Evolutionary conservation across 2,329 filamentous ascomycete species (phyloP).

Genomic region (Ophiostoma ips): DNA sequence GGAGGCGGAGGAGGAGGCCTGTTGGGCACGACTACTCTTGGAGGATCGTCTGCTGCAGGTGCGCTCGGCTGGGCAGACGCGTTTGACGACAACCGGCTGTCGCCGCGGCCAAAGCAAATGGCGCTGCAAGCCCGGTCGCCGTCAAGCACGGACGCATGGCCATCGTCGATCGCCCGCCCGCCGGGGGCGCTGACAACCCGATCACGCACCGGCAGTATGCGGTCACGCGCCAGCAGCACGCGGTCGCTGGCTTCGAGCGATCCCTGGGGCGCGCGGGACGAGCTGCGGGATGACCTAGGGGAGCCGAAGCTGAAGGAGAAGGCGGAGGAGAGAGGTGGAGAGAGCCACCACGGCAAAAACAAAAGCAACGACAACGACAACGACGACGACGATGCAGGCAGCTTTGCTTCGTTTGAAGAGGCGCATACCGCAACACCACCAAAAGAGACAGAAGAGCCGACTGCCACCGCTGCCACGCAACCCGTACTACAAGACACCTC

Average conservation of each 20-base stretch:
- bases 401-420: neutral
- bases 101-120: slow-evolving; percentile 20
- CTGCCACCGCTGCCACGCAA: neutral
- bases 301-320: neutral
- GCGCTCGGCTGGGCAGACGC: neutral
- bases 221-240: neutral
- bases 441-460: neutral
- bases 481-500: neutral
- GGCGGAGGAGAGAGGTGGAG: neutral
- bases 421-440: too few species aligned
- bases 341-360: neutral
- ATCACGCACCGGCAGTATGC: neutral
- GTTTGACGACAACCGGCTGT: slow-evolving; percentile 15
- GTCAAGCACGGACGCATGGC: slow-evolving; percentile 27
- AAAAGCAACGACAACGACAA: neutral
- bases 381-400: neutral
- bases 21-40: too few species aligned
- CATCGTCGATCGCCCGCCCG: slow-evolving; percentile 11
- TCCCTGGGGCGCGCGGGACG: neutral
- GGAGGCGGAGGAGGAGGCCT: neutral
- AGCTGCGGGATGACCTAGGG: too few species aligned
- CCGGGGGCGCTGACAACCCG: neutral
- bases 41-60: neutral
- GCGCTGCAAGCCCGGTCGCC: slow-evolving; percentile 6
- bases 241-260: neutral